Conservation (phyloP, 257 asterid species). For the Avicennia marina region DNA sequence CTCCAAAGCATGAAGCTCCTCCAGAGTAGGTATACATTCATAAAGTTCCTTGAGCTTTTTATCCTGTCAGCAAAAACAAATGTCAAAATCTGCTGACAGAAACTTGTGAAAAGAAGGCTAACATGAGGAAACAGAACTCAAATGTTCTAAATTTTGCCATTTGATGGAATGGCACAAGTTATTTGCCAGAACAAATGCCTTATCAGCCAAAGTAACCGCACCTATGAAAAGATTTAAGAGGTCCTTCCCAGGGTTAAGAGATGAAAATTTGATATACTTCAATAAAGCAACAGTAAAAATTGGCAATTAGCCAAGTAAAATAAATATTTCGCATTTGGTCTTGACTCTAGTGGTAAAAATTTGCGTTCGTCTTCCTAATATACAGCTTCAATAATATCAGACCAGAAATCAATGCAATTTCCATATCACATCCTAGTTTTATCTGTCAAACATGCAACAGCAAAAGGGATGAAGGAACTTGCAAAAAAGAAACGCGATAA, state of each 20-base stretch:
- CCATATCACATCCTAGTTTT: no score
- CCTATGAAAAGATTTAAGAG: background rate
- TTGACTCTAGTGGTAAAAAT: no score
- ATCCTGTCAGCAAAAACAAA: conserved; percentile 45
- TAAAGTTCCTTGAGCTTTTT: conserved; percentile 80
- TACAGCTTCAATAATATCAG: no score
- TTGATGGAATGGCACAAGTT: background rate
- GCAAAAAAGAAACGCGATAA: no score
- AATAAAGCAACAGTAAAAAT: conserved; percentile 1
- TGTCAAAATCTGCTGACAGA: background rate
- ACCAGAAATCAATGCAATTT: no score
- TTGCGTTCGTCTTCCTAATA: no score
- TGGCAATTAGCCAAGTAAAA: background rate
- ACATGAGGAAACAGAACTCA: conserved; percentile 1
- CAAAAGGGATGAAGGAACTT: no score
- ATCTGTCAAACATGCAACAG: no score
- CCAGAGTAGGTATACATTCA: conserved; percentile 81
- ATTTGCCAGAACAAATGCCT: background rate
- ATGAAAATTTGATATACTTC: conserved; percentile 1
- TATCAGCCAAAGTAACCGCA: conserved; percentile 6
- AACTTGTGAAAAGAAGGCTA: background rate
- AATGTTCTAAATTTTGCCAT: background rate
- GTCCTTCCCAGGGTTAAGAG: background rate
- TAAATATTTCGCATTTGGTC: no score
- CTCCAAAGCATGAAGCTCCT: conserved; percentile 81